Percentiles rank a stretch among this genome's conserved stretches.
Evolutionary conservation across 163 green algal species (phyloP).

Genomic region (Scenedesmus sp.): DNA sequence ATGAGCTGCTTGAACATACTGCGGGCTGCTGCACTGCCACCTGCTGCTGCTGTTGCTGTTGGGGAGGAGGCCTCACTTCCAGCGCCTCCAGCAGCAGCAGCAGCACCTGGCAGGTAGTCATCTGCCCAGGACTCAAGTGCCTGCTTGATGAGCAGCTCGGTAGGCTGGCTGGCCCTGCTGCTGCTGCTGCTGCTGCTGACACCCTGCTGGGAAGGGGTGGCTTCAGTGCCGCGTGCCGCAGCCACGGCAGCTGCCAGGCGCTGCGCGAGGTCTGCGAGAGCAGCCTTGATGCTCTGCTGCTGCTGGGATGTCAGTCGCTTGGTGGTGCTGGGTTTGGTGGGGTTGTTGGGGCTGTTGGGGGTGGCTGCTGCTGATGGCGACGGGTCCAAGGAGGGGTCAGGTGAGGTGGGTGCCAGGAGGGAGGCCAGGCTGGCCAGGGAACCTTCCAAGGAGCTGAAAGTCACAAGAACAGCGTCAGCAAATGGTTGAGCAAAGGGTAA

Average conservation of each 20-base stretch:
- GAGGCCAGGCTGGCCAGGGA: background rate
- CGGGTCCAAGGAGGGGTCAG: background rate
- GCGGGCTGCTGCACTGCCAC: background rate
- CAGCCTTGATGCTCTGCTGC: constrained; percentile 6
- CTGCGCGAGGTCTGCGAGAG: constrained; percentile 23
- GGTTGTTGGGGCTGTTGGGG: background rate
- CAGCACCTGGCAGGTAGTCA: background rate
- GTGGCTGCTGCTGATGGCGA: background rate
- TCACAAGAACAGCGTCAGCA: background rate
- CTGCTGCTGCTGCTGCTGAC: background rate
- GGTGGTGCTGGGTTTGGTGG: background rate
- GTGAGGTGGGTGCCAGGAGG: background rate
- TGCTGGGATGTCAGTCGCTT: background rate
- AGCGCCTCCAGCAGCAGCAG: background rate
- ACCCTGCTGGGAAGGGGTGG: background rate
- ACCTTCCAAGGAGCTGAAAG: background rate
- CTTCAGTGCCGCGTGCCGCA: background rate
- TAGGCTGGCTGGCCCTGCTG: background rate
- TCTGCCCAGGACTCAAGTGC: background rate
- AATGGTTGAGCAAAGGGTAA: background rate
- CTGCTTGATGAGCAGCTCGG: background rate
- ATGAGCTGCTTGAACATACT: constrained; percentile 36
- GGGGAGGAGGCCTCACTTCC: background rate
- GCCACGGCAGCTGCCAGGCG: background rate
- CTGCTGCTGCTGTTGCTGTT: background rate